Evolutionary conservation across 176 grass and related monocot genomes (phyloP), one percentile per base, ranked within the genome.

Genomic region (Musa acuminata): DNA sequence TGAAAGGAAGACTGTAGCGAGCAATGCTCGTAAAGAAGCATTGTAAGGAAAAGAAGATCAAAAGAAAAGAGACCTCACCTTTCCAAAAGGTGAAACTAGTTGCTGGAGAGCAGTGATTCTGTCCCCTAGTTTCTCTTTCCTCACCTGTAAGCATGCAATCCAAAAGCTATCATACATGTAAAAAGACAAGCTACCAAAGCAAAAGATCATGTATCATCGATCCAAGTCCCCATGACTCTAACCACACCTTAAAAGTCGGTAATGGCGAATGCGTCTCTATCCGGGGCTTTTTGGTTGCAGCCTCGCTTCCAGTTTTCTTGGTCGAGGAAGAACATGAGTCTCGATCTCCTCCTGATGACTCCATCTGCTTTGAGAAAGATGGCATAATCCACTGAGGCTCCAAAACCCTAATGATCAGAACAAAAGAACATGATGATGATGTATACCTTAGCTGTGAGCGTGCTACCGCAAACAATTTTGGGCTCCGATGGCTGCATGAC

Each of bases 121-220:
- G 91, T 99, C 91, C 75, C 96, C 96, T 67, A 99, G 80, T 83
- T 99, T 99, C 86, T 99, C 96, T 87, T 99, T 99, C 84, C 96
- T 99, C 80, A 99, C 96, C 96, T 99, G 88, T 20, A 79, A 74
- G 64, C 52, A 78, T 51, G 65, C 52, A 50, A 74, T 55, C 21
- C 9, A 26, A 17, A 77, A 35, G 48, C 58, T 14, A 22, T 64
- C 19, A 52, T 14, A 16, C 52, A 53, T 52, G 17, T 22, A 22
- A 12, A 72, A 22, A 16, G n/a, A 50, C 21, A 52, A 21, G 51
- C 20, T 20, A 52, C 49, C 51, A 52, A 72, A 53, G 49, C 50
- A 52, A 72, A 55, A 73, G 43, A 27, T 10, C 8, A 1, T 5
- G 19, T 17, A 73, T 27, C 19, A 55, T 25, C 52, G 11, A 25